Percentiles rank a stretch among this genome's conserved stretches.
Evolutionary conservation across 441 rosid genomes (phyloP).

Genomic region (Pelargonium cotyledonis): DNA sequence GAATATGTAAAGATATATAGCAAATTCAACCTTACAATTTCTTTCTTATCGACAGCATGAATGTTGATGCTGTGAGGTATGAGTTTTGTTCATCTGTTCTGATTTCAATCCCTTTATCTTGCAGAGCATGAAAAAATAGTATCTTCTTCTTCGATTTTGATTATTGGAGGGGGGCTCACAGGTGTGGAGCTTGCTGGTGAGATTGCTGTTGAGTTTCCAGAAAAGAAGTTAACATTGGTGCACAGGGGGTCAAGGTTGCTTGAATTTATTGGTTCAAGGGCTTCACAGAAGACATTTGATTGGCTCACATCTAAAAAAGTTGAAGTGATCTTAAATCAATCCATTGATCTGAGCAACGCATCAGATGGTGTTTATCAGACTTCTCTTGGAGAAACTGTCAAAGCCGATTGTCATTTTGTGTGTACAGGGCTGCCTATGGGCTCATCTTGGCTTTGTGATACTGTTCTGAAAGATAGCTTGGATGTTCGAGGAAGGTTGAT

Average conservation of each 20-base stretch:
- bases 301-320: slow-evolving; percentile 63
- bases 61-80: neutral
- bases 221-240: slow-evolving; percentile 68
- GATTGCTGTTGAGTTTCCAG: slow-evolving; percentile 47
- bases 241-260: slow-evolving; percentile 68
- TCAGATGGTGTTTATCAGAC: slow-evolving; percentile 45
- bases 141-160: slow-evolving; percentile 59
- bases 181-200: slow-evolving; percentile 89
- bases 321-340: slow-evolving; percentile 55
- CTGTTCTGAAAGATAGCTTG: slow-evolving; percentile 41
- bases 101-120: neutral
- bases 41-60: neutral
- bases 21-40: neutral
- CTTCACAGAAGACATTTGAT: slow-evolving; percentile 36
- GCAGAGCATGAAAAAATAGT: slow-evolving; percentile 68
- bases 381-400: slow-evolving; percentile 49
- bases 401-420: slow-evolving; percentile 65
- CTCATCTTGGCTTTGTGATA: slow-evolving; percentile 58
- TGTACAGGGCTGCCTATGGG: slow-evolving; percentile 56
- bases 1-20: slow-evolving; percentile 13
- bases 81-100: neutral
- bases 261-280: slow-evolving; percentile 67
- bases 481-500: slow-evolving; percentile 53
- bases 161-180: slow-evolving; percentile 82
- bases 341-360: slow-evolving; percentile 39